Evolutionary conservation across 495 filamentous ascomycete species (phyloP).

Genomic region (Penicillium silybi): DNA sequence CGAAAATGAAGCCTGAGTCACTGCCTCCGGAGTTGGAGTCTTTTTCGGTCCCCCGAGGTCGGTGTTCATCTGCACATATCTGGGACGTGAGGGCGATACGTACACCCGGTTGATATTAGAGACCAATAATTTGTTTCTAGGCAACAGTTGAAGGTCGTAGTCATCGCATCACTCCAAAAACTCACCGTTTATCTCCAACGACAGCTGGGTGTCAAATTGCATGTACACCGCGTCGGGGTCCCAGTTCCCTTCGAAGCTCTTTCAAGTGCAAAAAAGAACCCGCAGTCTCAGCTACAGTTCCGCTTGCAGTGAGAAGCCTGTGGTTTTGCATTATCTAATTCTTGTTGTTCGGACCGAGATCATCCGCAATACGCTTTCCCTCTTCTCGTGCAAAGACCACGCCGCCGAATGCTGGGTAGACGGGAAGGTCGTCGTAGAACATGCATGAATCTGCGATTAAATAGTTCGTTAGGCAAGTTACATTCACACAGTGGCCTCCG

Average conservation of each 20-base stretch:
- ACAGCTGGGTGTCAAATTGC: slow-evolving; percentile 14
- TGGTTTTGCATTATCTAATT: slow-evolving; percentile 58
- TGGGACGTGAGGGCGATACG: not conserved
- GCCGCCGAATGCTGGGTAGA: too few species aligned
- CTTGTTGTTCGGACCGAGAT: slow-evolving; percentile 48
- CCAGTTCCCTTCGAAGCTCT: slow-evolving; percentile 35
- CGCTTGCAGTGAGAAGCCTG: slow-evolving; percentile 51
- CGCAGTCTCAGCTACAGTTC: slow-evolving; percentile 54
- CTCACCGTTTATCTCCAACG: slow-evolving; percentile 14
- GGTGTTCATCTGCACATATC: not conserved
- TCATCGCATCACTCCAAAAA: slow-evolving; percentile 8
- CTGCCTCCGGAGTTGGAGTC: not conserved
- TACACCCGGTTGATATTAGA: too few species aligned
- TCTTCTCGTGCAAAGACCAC: slow-evolving; percentile 54
- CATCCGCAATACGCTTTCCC: slow-evolving; percentile 47
- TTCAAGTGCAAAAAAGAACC: slow-evolving; percentile 59
- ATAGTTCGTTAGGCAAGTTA: too few species aligned
- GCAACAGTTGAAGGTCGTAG: too few species aligned
- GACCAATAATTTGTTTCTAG: too few species aligned
- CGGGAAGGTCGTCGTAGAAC: too few species aligned
- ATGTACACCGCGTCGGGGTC: slow-evolving; percentile 17
- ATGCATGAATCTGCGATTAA: too few species aligned
- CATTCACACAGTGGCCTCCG: too few species aligned
- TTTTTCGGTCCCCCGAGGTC: too few species aligned
- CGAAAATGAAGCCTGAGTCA: not conserved